Percentiles rank a stretch among this genome's conserved stretches.
phyloP scores from a whole-genome alignment of 2,329 filamentous ascomycete species.

The Diaporthe velutina region DNA sequence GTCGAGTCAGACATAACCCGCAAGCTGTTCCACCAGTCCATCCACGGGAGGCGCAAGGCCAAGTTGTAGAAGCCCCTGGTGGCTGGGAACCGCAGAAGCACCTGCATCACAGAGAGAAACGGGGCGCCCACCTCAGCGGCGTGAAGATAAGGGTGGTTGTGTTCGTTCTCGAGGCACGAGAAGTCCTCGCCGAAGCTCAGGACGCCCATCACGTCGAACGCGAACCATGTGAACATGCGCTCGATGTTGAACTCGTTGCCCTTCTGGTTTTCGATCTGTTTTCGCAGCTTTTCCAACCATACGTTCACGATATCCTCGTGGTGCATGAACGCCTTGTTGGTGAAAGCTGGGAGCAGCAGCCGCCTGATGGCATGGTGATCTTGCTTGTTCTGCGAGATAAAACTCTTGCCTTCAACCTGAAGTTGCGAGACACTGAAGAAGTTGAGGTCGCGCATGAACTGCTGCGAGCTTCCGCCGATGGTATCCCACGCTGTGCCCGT shows the following conservation, averaged over 20 bases:
- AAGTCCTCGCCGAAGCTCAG: neutral
- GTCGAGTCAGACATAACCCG: neutral
- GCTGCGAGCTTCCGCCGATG: neutral
- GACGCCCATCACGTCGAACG: neutral
- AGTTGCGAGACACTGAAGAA: neutral
- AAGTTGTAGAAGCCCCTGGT: neutral
- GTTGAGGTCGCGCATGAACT: neutral
- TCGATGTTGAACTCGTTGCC: neutral
- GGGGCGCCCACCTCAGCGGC: neutral
- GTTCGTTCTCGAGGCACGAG: neutral
- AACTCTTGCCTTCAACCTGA: neutral
- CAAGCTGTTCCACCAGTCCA: neutral
- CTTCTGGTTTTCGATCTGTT: neutral
- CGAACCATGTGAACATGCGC: neutral
- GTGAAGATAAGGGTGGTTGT: neutral
- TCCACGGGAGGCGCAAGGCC: neutral
- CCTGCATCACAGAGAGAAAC: neutral
- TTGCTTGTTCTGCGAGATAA: neutral
- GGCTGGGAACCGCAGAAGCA: neutral
- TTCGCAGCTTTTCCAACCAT: neutral
- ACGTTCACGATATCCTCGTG: neutral
- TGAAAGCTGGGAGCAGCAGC: neutral
- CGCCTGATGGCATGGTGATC: neutral
- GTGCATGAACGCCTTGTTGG: neutral
- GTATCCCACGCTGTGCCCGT: neutral